Base-by-base conservation (phyloP, 225 moss, liverwort and hornwort genomes). In the Ulota crispa region DNA sequence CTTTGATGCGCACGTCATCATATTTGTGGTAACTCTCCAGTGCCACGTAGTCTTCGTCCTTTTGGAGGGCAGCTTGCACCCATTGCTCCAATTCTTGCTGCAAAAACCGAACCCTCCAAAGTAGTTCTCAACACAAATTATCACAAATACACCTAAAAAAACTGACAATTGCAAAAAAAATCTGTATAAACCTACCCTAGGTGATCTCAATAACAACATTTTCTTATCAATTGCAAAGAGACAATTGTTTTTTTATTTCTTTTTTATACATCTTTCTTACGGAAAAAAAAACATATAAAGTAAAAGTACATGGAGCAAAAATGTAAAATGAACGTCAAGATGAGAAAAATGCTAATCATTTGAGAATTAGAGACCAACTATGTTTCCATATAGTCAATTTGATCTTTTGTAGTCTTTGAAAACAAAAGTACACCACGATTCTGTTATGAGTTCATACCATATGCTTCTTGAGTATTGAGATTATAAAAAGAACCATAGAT, bases 31-130 rank as follows among this genome's bases (percentile, higher is more conserved):
- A 99, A 43, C 81, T 92, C 83, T 91, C 86, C 52, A 99, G 87
- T 37, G 96, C 93, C 75, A 83, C 31, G 65, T 82, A 89, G 53
- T 99, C 98, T 70, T 99, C 98, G 73, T 95, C 89, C 81, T 96
- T 99, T 83, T 99, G 95, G 7, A 91, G 72, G 1, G 93, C 89
- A 37, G 92, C 94, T 84, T 91, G 88, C 63, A 91, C 73, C 96
- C 94, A 99, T 82, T 96, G 96, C 74, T 96, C 96, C 59, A 89
- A 81, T 68, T 89, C 91, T 89, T 87, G 81, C 89, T 89, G 19
- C 2, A 59, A 42, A 59, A 42, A 0, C 27, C 10, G 14, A 45
- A 45, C 45, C 45, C 13, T 45, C 45, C 45, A 45, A 45, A 3
- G 9, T 0, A 12, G 3, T 45, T 45, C 36, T 20, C 32, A 78